Evolutionary conservation across 352 stramenopile species (phyloP), one percentile per base, ranked within the genome.

Genomic region (Pythium grandisporangium): DNA sequence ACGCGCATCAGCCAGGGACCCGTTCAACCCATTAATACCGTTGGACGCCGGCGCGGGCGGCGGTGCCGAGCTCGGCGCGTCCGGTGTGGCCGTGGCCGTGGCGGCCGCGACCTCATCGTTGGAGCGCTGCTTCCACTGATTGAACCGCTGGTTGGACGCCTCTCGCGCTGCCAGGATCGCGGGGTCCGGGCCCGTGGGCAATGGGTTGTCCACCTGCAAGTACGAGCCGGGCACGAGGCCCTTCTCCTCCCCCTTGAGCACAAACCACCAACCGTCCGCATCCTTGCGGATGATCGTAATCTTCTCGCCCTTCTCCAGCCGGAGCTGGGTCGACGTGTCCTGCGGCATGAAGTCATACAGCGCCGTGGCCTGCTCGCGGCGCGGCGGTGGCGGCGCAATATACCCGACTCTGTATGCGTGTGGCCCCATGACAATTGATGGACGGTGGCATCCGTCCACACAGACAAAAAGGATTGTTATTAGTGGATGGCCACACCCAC

Each of bases 261-360:
- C 75, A 45, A 91, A 85, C 77, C 77, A 91, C 77, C 77, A 91
- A 45, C 77, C 77, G 39, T 91, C 77, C 37, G 57, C 65, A 47
- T 91, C 77, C 49, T 88, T 91, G 35, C 77, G 77, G 51, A 91
- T 75, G 24, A 91, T 70, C 36, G 82, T 63, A 36, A 91, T 57
- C 20, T 70, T 55, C 36, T 91, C 77, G 38, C 70, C 77, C 51
- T 87, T 91, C 14, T 52, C 50, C 23, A 91, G 52, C 8, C 51
- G 56, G n/a, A 91, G 54, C 51, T 91, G 77, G 36, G 74, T 80
- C n/a, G 55, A 50, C 23, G 58, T 46, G 37, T 91, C 77, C 50
- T 79, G 51, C 10, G 77, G 77, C 36, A 77, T 70, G 45, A 88
- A 91, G 55, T 86, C 72, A 48, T 85, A 91, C 21, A 81, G 60